These are phyloP conservation scores for Hymenochaete sp. DNA, from an alignment of 1,284 basidiomycete species.

Conservation along the genomic window DNA sequence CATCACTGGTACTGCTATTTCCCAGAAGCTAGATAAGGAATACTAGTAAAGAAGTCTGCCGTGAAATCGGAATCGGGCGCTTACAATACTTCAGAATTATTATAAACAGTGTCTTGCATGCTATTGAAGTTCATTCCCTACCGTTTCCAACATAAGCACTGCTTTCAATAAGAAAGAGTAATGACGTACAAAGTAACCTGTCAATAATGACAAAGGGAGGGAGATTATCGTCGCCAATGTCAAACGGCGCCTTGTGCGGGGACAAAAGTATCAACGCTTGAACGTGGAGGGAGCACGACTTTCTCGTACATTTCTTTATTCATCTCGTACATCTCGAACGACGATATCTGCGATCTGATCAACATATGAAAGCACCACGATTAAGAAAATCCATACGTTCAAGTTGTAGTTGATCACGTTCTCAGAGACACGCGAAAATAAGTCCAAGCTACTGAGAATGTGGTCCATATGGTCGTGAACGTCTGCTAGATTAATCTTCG, in stretches of 20 bases:
- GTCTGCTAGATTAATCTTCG: slow-evolving; percentile 62
- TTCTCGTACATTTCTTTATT: slow-evolving; percentile 60
- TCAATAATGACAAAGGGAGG: slow-evolving; percentile 59
- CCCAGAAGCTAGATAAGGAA: slow-evolving; percentile 47
- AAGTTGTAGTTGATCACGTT: slow-evolving; percentile 65
- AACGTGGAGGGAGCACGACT: slow-evolving; percentile 3
- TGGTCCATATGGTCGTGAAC: slow-evolving; percentile 67
- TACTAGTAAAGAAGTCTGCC: slow-evolving; percentile 1
- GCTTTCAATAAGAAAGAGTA: slow-evolving; percentile 3
- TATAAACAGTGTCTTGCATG: slow-evolving; percentile 42
- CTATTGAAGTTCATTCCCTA: slow-evolving; percentile 61
- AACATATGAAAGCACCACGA: slow-evolving; percentile 1
- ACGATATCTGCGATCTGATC: slow-evolving; percentile 39
- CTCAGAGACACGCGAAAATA: slow-evolving; percentile 57
- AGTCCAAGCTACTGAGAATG: slow-evolving; percentile 55
- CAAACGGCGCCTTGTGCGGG: slow-evolving; percentile 36
- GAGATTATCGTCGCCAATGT: slow-evolving; percentile 62
- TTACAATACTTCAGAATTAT: slow-evolving; percentile 44
- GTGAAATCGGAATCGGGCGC: slow-evolving; percentile 21
- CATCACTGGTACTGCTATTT: slow-evolving; percentile 56
- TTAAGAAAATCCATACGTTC: slow-evolving; percentile 33
- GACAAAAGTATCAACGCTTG: background rate
- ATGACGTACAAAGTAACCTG: slow-evolving; percentile 57
- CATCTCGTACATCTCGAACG: slow-evolving; percentile 66
- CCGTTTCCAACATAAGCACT: slow-evolving; percentile 2